phyloP scores from a whole-genome alignment of 2,329 filamentous ascomycete genomes.

The Polytolypa hystricis region DNA sequence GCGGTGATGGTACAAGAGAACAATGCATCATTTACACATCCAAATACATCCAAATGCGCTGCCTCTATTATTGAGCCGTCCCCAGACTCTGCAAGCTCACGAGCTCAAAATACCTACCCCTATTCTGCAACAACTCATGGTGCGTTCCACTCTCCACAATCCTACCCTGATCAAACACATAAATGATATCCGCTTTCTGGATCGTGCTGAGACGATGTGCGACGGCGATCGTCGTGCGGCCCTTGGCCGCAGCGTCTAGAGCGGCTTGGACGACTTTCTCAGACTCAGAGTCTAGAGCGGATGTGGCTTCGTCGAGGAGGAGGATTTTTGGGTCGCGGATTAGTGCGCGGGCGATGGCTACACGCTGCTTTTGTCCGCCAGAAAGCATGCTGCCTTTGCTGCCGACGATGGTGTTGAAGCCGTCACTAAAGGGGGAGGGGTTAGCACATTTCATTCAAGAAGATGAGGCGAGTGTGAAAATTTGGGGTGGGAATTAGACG shows the following conservation, averaged over 20 bases:
- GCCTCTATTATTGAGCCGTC: conserved; percentile 37
- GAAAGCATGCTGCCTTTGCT: conserved; percentile 76
- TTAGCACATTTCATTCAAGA: conserved; percentile 16
- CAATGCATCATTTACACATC: too few species aligned
- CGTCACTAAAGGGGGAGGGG: conserved; percentile 42
- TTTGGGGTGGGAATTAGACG: conserved; percentile 19
- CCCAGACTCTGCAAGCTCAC: conserved; percentile 71
- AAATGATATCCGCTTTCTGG: conserved; percentile 88
- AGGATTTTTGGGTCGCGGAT: conserved; percentile 85
- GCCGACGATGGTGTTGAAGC: conserved; percentile 75
- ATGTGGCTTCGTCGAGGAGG: conserved; percentile 66
- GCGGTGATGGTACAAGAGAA: background rate
- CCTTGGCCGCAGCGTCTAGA: conserved; percentile 70
- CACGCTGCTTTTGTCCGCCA: conserved; percentile 88
- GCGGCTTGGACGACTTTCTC: conserved; percentile 53
- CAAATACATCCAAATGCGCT: too few species aligned
- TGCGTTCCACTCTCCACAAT: conserved; percentile 82
- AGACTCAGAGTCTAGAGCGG: conserved; percentile 39
- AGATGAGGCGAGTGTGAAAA: conserved; percentile 1
- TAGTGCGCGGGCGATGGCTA: conserved; percentile 83
- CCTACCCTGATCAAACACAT: conserved; percentile 85
- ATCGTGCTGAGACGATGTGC: conserved; percentile 88
- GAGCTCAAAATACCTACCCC: conserved; percentile 65
- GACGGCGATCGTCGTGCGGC: conserved; percentile 83
- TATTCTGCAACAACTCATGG: conserved; percentile 55